Percentiles rank a stretch among this genome's conserved stretches.
Conservation (phyloP, 352 stramenopile genomes). For the Phytophthora ohioensis region DNA sequence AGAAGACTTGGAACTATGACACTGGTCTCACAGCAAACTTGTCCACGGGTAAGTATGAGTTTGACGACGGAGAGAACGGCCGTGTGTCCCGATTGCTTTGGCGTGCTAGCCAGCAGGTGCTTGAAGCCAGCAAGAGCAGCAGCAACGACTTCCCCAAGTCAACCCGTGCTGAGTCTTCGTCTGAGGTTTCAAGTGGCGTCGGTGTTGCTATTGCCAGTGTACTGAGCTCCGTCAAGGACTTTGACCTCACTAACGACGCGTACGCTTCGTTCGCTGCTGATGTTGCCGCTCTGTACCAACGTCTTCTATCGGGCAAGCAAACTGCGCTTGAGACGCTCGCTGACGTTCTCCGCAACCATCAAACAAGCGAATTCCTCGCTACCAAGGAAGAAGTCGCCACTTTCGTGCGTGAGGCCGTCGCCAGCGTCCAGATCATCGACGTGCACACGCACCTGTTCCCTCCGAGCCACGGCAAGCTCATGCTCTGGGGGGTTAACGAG, state of each 20-base stretch:
- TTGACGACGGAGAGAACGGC: slow-evolving; percentile 55
- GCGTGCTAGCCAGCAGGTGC: slow-evolving; percentile 33
- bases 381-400: slow-evolving; percentile 32
- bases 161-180: slow-evolving; percentile 31
- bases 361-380: slow-evolving; percentile 52
- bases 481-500: slow-evolving; percentile 94
- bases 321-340: slow-evolving; percentile 47
- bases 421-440: slow-evolving; percentile 48
- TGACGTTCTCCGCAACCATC: slow-evolving; percentile 49
- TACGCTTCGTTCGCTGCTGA: slow-evolving; percentile 56
- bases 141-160: slow-evolving; percentile 47
- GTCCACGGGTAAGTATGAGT: slow-evolving; percentile 69
- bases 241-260: slow-evolving; percentile 49
- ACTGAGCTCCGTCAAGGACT: slow-evolving; percentile 46
- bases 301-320: slow-evolving; percentile 50
- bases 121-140: slow-evolving; percentile 49
- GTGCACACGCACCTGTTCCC: slow-evolving; percentile 95
- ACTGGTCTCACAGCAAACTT: slow-evolving; percentile 57
- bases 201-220: slow-evolving; percentile 48
- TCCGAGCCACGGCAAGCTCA: slow-evolving; percentile 88
- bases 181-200: slow-evolving; percentile 39
- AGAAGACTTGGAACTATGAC: slow-evolving; percentile 63
- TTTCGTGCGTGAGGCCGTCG: slow-evolving; percentile 53
- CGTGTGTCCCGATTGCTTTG: slow-evolving; percentile 36
- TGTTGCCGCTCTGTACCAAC: slow-evolving; percentile 62